Conservation (phyloP, 768 basidiomycete species). For the Leccinum imitatum region DNA sequence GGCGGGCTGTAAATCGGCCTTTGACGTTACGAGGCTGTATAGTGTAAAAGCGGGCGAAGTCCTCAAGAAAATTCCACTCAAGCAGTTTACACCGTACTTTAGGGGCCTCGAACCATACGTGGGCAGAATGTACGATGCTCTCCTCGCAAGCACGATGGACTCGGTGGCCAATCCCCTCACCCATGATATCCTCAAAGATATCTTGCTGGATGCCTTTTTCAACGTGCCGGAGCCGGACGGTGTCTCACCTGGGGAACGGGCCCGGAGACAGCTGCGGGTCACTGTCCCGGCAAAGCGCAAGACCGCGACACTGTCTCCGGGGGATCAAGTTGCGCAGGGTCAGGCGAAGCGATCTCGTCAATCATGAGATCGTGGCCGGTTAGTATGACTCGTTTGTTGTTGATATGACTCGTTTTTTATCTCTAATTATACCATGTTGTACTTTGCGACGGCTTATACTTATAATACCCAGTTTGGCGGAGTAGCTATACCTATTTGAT, state of each 20-base stretch:
- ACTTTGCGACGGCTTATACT: too few species aligned
- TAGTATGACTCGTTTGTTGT: too few species aligned
- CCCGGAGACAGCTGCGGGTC: neutral
- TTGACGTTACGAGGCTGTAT: neutral
- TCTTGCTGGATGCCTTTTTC: neutral
- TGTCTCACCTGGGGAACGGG: neutral
- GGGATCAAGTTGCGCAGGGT: neutral
- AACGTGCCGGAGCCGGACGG: neutral
- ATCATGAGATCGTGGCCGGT: neutral
- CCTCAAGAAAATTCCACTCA: neutral
- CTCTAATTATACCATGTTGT: too few species aligned
- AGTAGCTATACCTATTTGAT: conserved; percentile 56
- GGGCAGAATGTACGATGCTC: neutral
- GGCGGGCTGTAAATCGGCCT: neutral
- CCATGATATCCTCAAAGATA: neutral
- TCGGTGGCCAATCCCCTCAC: neutral
- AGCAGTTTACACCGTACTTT: neutral
- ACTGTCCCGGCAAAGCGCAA: neutral
- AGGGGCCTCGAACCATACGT: neutral
- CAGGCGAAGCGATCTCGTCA: neutral
- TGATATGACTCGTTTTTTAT: too few species aligned
- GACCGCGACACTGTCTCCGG: neutral
- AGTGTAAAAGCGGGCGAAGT: neutral
- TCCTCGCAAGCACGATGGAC: neutral
- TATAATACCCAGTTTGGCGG: conserved; percentile 20